Conservation (phyloP, 176 grass and related monocot species). For the Aegilops speltoides region DNA sequence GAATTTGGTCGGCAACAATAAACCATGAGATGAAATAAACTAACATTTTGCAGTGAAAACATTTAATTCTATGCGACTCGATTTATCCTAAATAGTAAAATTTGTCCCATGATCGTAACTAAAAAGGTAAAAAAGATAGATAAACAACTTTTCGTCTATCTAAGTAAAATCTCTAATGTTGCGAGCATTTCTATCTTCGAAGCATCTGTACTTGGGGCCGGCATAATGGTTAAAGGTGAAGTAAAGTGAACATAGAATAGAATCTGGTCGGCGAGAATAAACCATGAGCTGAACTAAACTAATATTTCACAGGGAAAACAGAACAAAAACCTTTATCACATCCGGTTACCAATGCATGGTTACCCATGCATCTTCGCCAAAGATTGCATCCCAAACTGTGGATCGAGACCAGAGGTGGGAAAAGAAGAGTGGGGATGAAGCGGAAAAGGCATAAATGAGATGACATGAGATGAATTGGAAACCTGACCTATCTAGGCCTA, state of each 20-base stretch:
- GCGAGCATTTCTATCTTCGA: not conserved
- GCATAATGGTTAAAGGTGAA: constrained; percentile 18
- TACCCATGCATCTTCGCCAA: not conserved
- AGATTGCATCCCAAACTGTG: not conserved
- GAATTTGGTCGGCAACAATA: constrained; percentile 21
- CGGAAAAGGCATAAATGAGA: constrained; percentile 14
- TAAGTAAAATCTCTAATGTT: not conserved
- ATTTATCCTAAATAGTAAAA: too few relatives aligned
- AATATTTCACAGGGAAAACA: not conserved
- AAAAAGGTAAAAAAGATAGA: too few relatives aligned
- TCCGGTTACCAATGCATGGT: not conserved
- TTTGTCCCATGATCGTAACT: not conserved
- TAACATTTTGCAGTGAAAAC: not conserved
- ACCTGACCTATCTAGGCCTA: constrained; percentile 2
- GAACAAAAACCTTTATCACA: constrained; percentile 17
- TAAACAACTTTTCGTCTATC: not conserved
- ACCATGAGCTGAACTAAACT: not conserved
- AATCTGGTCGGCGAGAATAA: constrained; percentile 23
- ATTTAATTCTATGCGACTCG: too few relatives aligned
- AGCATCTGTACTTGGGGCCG: constrained; percentile 19
- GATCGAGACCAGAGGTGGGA: constrained; percentile 36
- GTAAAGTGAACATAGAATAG: not conserved
- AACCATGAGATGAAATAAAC: not conserved
- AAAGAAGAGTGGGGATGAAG: constrained; percentile 11
- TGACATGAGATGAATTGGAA: constrained; percentile 25